phyloP scores from a whole-genome alignment of 805 yeast species.

The Pichia nakasei region DNA sequence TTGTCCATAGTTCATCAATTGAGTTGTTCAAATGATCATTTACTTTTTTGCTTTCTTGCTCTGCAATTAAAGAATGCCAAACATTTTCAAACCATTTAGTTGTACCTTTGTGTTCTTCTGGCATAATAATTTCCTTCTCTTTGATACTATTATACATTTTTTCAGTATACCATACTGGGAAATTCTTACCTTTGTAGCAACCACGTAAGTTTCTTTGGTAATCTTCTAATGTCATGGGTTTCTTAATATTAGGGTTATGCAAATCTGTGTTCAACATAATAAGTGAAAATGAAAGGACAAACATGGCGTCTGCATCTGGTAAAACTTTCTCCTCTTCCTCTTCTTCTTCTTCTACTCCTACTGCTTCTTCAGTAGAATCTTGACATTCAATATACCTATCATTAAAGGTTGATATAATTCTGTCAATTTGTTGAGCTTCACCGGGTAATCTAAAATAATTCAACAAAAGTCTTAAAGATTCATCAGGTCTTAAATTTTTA shows the following conservation, averaged over 20 bases:
- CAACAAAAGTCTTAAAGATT: conserved; percentile 75
- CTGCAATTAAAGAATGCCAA: conserved; percentile 64
- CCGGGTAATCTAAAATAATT: conserved; percentile 90
- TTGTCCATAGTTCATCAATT: conserved; percentile 8
- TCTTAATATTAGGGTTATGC: conserved; percentile 86
- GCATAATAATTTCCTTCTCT: conserved; percentile 89
- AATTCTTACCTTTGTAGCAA: conserved; percentile 64
- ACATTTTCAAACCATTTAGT: conserved; percentile 85
- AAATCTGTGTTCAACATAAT: conserved; percentile 91
- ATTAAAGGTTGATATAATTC: conserved; percentile 82
- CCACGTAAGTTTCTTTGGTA: conserved; percentile 76
- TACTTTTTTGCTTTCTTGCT: conserved; percentile 28
- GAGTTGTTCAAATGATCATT: conserved; percentile 7
- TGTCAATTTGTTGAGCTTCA: conserved; percentile 93
- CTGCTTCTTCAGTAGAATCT: conserved; percentile 11
- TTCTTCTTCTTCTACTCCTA: conserved; percentile 14
- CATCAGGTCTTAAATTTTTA: conserved; percentile 75
- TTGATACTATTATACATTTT: conserved; percentile 73
- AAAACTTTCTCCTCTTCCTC: conserved; percentile 40
- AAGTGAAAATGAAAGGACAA: conserved; percentile 81
- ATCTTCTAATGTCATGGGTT: conserved; percentile 81
- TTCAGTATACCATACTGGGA: conserved; percentile 77
- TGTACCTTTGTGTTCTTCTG: conserved; percentile 93
- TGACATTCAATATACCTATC: conserved; percentile 68
- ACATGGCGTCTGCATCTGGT: conserved; percentile 81